A percentile compares a stretch with the other conserved stretches of the same genome.
Conservation (phyloP, 768 basidiomycete species). For the Grammothele lineata region DNA sequence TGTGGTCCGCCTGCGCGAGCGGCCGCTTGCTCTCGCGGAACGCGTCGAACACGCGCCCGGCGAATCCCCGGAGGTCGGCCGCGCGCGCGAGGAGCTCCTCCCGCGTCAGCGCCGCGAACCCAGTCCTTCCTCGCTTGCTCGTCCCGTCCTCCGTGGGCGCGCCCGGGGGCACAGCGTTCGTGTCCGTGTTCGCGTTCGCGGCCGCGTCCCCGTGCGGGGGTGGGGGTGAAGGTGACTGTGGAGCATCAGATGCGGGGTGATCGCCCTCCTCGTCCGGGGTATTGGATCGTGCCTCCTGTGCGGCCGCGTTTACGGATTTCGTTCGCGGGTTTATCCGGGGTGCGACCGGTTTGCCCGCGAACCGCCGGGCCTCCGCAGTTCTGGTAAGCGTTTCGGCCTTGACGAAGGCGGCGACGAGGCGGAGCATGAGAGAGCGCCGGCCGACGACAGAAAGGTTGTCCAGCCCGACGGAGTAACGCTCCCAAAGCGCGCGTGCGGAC, state of each 20-base stretch:
- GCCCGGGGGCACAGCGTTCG: not conserved
- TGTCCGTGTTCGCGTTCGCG: not conserved
- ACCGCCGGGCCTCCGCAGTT: not conserved
- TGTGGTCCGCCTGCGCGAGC: conserved; percentile 41
- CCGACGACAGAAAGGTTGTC: conserved; percentile 36
- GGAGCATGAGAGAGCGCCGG: conserved; percentile 43
- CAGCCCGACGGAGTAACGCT: conserved; percentile 42
- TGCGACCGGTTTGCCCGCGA: not conserved
- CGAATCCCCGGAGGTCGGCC: conserved; percentile 31
- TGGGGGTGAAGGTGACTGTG: conserved; percentile 4
- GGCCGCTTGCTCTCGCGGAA: conserved; percentile 45
- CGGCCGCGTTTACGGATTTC: not conserved
- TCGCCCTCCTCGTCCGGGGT: conserved; percentile 3
- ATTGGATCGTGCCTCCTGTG: not conserved
- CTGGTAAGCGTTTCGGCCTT: not conserved
- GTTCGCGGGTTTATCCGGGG: conserved; percentile 6
- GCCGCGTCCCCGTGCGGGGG: conserved; percentile 6
- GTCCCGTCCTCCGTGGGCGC: conserved; percentile 2
- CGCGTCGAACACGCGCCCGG: conserved; percentile 38
- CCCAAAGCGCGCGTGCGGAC: conserved; percentile 54
- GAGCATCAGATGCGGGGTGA: conserved; percentile 15
- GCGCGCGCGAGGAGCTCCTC: conserved; percentile 23
- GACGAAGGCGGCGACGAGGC: conserved; percentile 48
- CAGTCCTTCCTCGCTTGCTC: not conserved
- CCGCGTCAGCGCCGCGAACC: conserved; percentile 4